Evolutionary conservation across 2,329 filamentous ascomycete species (phyloP), one percentile per base, ranked within the genome.

Genomic region (Colletotrichum sp.): DNA sequence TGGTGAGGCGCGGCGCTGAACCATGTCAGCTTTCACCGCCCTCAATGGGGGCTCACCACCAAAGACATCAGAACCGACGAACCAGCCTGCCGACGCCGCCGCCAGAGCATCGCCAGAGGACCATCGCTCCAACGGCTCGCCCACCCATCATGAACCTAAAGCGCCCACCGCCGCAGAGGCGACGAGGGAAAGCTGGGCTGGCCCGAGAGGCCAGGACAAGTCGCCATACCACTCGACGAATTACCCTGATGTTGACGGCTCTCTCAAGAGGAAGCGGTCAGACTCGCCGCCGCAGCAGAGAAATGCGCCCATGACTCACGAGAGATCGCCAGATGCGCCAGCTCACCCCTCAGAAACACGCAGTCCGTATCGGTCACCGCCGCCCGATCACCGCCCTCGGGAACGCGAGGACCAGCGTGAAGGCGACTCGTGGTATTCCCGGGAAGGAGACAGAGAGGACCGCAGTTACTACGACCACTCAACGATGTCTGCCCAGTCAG

Each of bases 251-350:
- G 80, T 82, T n/a, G 90, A 92, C 44, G 82, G 80, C 18, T 85
- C 89, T 21, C 89, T 92, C 79, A 94, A 93, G 84, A 91, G 92
- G 80, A 96, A 95, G 84, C 91, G 94, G 76, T 95, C 94, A 8
- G 86, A 88, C 62, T 95, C 93, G 49, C 93, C 93, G 72, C 83
- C 82, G 8, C 82, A 85, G 70, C 39, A 44, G 39, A 85, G 85
- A 78, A 87, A 89, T 36, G 68, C 39, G 36, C 63, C 55, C 69
- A 77, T 76, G 28, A 72, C 78, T 9, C 82, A 84, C 57, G 83
- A 85, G 75, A 81, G 80, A 7, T 84, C 84, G 16, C 84, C 84
- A 32, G 85, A 86, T 67, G 80, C 79, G 28, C 79, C 82, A 16
- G 78, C 81, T 30, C 77, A 81, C 24, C 81, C 84, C n/a, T 69